Base-by-base conservation (phyloP, 495 filamentous ascomycete genomes). In the Tuber microsphaerosporum region DNA sequence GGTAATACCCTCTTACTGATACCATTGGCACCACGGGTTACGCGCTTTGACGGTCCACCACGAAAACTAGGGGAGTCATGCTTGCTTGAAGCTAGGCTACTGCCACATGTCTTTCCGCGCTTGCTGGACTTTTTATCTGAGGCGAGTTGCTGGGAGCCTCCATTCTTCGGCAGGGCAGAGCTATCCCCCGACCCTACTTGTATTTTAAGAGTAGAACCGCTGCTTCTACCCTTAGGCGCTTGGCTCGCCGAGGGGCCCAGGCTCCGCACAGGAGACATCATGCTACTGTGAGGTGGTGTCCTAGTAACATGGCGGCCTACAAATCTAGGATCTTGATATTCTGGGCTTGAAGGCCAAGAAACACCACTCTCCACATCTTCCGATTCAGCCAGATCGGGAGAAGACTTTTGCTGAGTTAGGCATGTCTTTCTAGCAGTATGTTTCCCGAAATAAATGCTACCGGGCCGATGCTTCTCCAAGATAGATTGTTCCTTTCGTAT, bases 11-110 rank as follows among this genome's bases (percentile, higher is more conserved):
- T 79, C 41, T 79, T 79, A 69, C 76, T 75, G 65, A 79, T 79
- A 37, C 77, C 77, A 10, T 79, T 79, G 51, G 77, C 77, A 7
- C 76, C 76, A 65, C 77, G 77, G 48, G 77, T 79, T 46, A 79
- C 34, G 20, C 77, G 77, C 61, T 79, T 79, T 65, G 56, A 34
- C 56, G 26, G 56, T 65, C 56, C 56, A 34, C 0, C 26, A 34
- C 31, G 26, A 34, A 65, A 7, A 65, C 56, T 65, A 34, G 56
- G 56, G 26, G 56, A 65, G 56, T 12, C 26, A 65, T 34, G 26
- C 56, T 65, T 65, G 56, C 56, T 16, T 7, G 20, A 65, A 65
- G 56, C n/a, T 2, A 14, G 56, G 48, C 48, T 56, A 65, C n/a
- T 6, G 31, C 26, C 26, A 34, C 14, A 65, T 34, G 26, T 16